Base-by-base conservation (phyloP, 176 grass and related monocot species). In the Oryza rufipogon region DNA sequence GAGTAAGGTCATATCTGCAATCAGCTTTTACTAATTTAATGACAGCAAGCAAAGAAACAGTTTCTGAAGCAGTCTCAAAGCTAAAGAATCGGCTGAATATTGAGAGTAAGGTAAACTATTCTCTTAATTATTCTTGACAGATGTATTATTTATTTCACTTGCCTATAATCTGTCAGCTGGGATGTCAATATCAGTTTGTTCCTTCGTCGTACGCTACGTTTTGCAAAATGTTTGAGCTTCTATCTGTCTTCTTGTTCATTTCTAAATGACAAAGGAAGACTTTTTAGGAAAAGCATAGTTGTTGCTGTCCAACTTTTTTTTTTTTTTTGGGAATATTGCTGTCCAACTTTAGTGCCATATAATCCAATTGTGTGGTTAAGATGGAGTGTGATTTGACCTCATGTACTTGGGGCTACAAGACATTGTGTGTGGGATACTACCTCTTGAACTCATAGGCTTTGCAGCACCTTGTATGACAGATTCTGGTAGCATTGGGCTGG, bases 11-110 rank as follows among this genome's bases (percentile, higher is more conserved):
- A 1, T 84, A 87, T 84, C 84, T 97, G 12, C 86, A 89, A 76
- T 94, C 90, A 69, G 90, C 93, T 67, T 97, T 97, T 77, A 92
- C 88, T 51, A 94, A 86, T 52, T 69, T 97, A 51, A 94, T 94
- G 92, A 66, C 79, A 81, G 86, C 92, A 23, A 92, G 81, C 87
- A 76, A 94, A 58, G 86, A 88, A 73, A 72, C 71, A 64, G 86
- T 97, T 76, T 87, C 88, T 73, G 39, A 87, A 87, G 73, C 88
- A 68, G 81, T 97, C 49, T 68, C 77, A 71, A 86, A 92, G 51
- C 79, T 97, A 17, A 97, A 87, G 83, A 64, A 15, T 68, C 92
- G 92, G 46, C 76, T 97, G 67, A 73, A 89, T 78, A 47, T 0
- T 42, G 92, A 94, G 81, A 92, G 46, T 72, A 97, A 97, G 95